Conservation (phyloP, 1,284 basidiomycete genomes). For the Sanghuangporus weigelae region DNA sequence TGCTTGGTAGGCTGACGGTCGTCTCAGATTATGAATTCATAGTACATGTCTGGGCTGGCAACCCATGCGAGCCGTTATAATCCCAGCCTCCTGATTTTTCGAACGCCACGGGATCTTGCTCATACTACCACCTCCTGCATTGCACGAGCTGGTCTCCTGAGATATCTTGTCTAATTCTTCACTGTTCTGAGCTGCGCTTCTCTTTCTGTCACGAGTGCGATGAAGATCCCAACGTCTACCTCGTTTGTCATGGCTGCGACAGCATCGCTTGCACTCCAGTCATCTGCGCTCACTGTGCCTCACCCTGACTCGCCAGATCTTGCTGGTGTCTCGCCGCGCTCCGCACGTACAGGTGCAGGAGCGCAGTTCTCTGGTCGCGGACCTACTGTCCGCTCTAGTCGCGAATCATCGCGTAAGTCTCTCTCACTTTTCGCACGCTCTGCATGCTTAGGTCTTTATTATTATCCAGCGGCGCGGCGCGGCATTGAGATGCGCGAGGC, state of each 20-base stretch:
- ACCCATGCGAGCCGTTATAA: neutral
- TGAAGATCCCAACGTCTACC: constrained; percentile 35
- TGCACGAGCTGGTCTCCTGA: constrained; percentile 10
- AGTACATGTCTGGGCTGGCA: constrained; percentile 1
- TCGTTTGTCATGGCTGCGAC: constrained; percentile 28
- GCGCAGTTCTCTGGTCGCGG: constrained; percentile 2
- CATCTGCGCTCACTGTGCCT: constrained; percentile 16
- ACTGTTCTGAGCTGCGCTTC: neutral
- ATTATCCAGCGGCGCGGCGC: neutral
- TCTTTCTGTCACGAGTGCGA: constrained; percentile 19
- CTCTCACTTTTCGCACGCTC: too few species aligned
- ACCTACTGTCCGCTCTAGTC: constrained; percentile 2
- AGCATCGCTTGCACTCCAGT: constrained; percentile 31
- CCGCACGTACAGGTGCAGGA: constrained; percentile 2
- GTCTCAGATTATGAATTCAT: neutral
- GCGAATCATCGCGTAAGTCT: constrained; percentile 5
- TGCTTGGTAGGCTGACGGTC: neutral
- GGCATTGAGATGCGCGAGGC: neutral
- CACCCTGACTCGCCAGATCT: constrained; percentile 14
- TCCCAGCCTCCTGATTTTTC: neutral
- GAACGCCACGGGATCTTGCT: neutral
- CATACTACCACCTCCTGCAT: neutral
- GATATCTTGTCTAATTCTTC: neutral
- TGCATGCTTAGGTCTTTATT: neutral
- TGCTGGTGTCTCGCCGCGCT: constrained; percentile 3